Evolutionary conservation across 106 monocot genomes (phyloP).

Genomic region (Hemerocallis citrina): DNA sequence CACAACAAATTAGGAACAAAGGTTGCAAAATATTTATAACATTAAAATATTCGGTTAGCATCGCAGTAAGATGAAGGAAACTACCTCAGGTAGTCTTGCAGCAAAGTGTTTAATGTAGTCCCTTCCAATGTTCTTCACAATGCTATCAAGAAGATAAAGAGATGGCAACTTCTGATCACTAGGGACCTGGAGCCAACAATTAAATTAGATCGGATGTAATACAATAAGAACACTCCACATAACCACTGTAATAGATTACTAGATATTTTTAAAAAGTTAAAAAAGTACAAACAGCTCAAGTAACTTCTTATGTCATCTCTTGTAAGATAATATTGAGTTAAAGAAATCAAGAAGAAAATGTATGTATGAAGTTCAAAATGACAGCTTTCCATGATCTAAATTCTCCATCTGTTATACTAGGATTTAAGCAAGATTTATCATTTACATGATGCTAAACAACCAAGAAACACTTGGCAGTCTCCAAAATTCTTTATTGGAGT

Average conservation of each 20-base stretch:
- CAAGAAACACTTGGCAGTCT: neutral
- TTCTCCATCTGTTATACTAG: neutral
- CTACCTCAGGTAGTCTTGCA: conserved; percentile 79
- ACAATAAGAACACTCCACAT: neutral
- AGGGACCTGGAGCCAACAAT: conserved; percentile 50
- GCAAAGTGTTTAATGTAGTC: conserved; percentile 94
- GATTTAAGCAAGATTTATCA: neutral
- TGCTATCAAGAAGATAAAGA: conserved; percentile 95
- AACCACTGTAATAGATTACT: neutral
- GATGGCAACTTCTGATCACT: conserved; percentile 95
- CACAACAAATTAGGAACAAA: neutral
- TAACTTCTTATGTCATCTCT: neutral
- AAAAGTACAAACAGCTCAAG: neutral
- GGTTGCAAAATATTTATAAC: neutral
- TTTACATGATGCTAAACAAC: neutral
- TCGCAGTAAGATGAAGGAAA: neutral
- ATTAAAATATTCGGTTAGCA: neutral
- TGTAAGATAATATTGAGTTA: conserved; percentile 1
- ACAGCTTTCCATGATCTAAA: too few relatives aligned
- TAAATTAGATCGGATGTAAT: conserved; percentile 8
- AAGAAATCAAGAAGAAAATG: neutral
- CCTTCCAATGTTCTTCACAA: conserved; percentile 95
- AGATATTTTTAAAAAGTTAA: too few relatives aligned
- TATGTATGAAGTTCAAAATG: neutral
- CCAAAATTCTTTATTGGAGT: neutral